phyloP scores from a whole-genome alignment of 345 rosid genomes.

The Hypericum androsaemum region DNA sequence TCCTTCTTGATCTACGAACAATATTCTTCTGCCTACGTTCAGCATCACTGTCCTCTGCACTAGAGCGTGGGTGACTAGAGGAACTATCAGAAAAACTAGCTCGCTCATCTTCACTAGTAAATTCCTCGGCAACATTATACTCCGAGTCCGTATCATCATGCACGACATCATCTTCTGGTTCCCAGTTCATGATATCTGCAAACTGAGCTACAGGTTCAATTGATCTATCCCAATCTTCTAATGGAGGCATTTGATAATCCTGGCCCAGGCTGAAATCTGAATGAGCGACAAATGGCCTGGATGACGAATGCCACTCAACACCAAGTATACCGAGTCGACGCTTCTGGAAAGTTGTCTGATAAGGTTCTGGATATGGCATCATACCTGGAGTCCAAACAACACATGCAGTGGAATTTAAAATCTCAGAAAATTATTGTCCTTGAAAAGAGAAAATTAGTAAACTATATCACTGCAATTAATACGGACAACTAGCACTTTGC shows the following conservation, averaged over 20 bases:
- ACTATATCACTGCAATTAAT: too few species aligned
- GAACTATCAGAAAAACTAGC: conserved; percentile 15
- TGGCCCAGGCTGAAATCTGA: conserved; percentile 18
- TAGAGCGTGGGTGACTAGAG: conserved; percentile 14
- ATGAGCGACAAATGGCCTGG: conserved; percentile 15
- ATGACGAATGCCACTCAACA: conserved; percentile 20
- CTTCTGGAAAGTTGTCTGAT: conserved; percentile 21
- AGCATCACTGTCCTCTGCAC: conserved; percentile 12
- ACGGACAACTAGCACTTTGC: too few species aligned
- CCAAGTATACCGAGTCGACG: conserved; percentile 24
- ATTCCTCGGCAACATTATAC: conserved; percentile 21
- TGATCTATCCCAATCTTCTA: conserved; percentile 23
- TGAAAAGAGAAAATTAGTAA: too few species aligned
- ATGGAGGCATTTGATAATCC: conserved; percentile 23
- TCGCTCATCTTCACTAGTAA: conserved; percentile 20
- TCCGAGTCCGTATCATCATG: conserved; percentile 20
- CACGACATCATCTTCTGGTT: conserved; percentile 19
- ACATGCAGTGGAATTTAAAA: too few species aligned
- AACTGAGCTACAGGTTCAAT: conserved; percentile 21
- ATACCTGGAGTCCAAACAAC: conserved; percentile 12
- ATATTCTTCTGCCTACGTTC: conserved; percentile 13
- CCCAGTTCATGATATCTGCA: conserved; percentile 19
- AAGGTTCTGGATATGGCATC: conserved; percentile 25
- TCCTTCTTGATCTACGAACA: conserved; percentile 17
- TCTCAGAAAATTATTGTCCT: too few species aligned